phyloP scores from a whole-genome alignment of 345 rosid genomes.

The Populus deltoides region DNA sequence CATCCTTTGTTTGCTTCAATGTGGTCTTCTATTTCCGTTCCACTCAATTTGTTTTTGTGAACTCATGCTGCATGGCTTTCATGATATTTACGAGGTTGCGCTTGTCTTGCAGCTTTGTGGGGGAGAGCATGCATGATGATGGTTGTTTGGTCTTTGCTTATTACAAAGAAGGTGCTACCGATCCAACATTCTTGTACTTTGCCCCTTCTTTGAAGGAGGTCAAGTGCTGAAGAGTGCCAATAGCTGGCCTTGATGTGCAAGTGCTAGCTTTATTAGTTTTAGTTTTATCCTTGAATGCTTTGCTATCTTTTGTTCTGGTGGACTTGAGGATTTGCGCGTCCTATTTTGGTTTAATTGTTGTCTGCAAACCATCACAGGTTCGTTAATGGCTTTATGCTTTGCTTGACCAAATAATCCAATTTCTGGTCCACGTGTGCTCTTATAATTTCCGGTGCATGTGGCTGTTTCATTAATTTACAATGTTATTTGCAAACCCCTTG shows the following conservation, averaged over 20 bases:
- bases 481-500: no score
- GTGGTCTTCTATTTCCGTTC: background rate
- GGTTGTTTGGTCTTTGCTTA: constrained; percentile 72
- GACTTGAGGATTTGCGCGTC: background rate
- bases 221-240: constrained; percentile 56
- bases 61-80: background rate
- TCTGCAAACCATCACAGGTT: background rate
- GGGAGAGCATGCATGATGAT: constrained; percentile 92
- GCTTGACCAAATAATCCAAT: background rate
- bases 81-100: background rate
- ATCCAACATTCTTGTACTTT: constrained; percentile 95
- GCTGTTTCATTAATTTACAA: no score
- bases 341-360: background rate
- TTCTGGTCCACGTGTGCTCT: background rate
- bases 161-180: constrained; percentile 90
- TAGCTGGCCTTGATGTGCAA: constrained; percentile 9
- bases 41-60: background rate
- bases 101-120: constrained; percentile 64
- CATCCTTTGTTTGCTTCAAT: background rate
- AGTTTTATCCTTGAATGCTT: background rate
- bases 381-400: background rate
- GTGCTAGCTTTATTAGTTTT: background rate
- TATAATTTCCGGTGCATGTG: no score
- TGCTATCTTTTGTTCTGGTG: background rate
- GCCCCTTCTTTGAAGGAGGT: constrained; percentile 82